Evolutionary conservation across 2,329 filamentous ascomycete species (phyloP).

Genomic region (Nothopassalora personata): DNA sequence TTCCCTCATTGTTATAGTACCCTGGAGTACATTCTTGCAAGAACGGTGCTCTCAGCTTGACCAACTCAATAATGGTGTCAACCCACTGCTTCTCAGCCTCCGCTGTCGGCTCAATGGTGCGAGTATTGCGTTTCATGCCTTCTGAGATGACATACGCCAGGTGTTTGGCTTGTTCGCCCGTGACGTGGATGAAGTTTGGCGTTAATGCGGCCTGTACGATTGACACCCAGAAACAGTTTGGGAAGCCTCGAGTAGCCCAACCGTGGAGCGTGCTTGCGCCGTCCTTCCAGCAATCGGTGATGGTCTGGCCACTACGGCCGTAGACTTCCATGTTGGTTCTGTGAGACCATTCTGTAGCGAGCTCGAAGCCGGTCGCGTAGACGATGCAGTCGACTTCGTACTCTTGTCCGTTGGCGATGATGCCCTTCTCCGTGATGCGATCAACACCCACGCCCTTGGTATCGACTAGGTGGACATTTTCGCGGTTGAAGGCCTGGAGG

Average conservation of each 20-base stretch:
- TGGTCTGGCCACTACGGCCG: conserved; percentile 43
- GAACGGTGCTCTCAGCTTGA: conserved; percentile 35
- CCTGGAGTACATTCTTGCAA: conserved; percentile 49
- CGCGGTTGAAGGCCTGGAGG: conserved; percentile 53
- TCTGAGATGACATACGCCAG: conserved; percentile 42
- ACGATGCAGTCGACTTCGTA: conserved; percentile 47
- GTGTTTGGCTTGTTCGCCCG: conserved; percentile 39
- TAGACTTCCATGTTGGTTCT: conserved; percentile 22
- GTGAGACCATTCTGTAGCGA: conserved; percentile 29
- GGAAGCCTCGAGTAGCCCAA: conserved; percentile 45
- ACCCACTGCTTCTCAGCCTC: conserved; percentile 48
- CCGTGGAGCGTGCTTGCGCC: conserved; percentile 51
- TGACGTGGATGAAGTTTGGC: conserved; percentile 37
- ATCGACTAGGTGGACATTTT: conserved; percentile 56
- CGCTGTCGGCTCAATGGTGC: conserved; percentile 41
- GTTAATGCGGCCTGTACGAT: conserved; percentile 39
- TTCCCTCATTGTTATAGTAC: conserved; percentile 48
- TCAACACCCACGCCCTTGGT: conserved; percentile 51
- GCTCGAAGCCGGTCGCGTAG: conserved; percentile 43
- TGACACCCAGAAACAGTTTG: conserved; percentile 50
- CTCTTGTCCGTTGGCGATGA: conserved; percentile 46
- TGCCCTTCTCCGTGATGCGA: conserved; percentile 41
- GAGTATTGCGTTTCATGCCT: conserved; percentile 26
- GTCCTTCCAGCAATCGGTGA: conserved; percentile 41
- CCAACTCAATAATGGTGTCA: conserved; percentile 37